These are phyloP conservation scores for Aspergillus bridgeri DNA, from an alignment of 495 filamentous ascomycete species.

Conservation along the genomic window DNA sequence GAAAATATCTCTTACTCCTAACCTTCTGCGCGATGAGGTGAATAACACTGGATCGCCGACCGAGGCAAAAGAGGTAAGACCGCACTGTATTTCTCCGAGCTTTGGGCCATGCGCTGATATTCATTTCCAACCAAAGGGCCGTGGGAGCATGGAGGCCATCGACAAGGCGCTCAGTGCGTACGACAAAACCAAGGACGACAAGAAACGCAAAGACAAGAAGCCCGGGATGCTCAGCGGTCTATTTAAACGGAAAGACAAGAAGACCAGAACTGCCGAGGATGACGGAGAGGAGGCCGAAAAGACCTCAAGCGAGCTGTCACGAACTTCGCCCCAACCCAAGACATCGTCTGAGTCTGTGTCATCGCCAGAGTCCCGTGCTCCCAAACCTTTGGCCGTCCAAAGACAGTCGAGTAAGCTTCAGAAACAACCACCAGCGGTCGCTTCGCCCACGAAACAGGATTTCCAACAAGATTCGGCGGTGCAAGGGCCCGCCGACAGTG, in stretches of 20 bases:
- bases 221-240: conserved; percentile 86
- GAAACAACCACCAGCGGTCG: conserved; percentile 58
- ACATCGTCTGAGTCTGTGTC: conserved; percentile 47
- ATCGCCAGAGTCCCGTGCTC: conserved; percentile 29
- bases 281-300: conserved; percentile 63
- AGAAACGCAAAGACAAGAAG: conserved; percentile 90
- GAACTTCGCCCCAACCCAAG: conserved; percentile 50
- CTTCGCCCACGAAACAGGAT: conserved; percentile 43
- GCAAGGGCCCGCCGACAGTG: conserved; percentile 12
- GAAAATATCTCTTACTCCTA: conserved; percentile 96
- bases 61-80: conserved; percentile 61
- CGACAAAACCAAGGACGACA: conserved; percentile 67
- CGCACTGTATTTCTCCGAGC: conserved; percentile 30
- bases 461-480: conserved; percentile 11
- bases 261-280: conserved; percentile 63
- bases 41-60: conserved; percentile 50
- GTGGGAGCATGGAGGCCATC: conserved; percentile 45
- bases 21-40: conserved; percentile 83
- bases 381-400: conserved; percentile 40
- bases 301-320: conserved; percentile 52
- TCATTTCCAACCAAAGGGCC: conserved; percentile 27
- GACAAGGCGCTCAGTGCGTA: conserved; percentile 50
- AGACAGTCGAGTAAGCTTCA: conserved; percentile 70
- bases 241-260: conserved; percentile 95
- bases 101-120: conserved; percentile 41